phyloP scores from a whole-genome alignment of 140 eudicot genomes.

The Flaveria floridana region DNA sequence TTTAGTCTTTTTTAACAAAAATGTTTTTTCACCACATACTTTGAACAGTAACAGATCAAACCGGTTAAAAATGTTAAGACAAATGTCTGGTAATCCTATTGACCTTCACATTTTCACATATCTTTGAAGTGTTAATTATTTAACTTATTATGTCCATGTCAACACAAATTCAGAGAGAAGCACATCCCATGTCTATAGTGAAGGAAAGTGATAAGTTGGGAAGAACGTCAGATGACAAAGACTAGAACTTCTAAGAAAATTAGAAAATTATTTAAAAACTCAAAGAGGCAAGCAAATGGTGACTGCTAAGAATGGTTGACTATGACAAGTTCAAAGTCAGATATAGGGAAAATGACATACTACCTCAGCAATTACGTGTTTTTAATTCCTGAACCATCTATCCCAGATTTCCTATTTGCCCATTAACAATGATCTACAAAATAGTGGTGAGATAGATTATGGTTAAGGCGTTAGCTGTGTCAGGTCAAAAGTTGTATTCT shows the following conservation, averaged over 20 bases:
- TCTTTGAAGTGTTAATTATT: neutral
- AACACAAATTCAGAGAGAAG: neutral
- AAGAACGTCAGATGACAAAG: slow-evolving; percentile 1
- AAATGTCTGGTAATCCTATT: neutral
- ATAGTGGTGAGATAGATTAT: neutral
- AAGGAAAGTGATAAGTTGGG: slow-evolving; percentile 4
- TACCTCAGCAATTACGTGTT: neutral
- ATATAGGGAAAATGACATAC: neutral
- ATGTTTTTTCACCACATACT: neutral
- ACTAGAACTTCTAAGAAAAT: neutral
- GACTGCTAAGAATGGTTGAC: slow-evolving; percentile 5
- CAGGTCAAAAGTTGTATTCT: neutral
- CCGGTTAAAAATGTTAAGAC: neutral
- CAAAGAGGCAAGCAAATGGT: slow-evolving; percentile 5
- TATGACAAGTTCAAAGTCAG: neutral
- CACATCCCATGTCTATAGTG: neutral
- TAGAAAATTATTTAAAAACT: neutral
- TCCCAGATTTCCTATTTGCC: neutral
- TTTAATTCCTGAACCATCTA: neutral
- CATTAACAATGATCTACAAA: neutral
- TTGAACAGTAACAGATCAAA: neutral
- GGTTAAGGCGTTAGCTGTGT: neutral
- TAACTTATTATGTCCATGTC: slow-evolving; percentile 13
- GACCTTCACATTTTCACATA: neutral
- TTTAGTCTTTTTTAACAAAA: neutral